phyloP scores from a whole-genome alignment of 306 rosid species.

The Gastrolobium bilobum region DNA sequence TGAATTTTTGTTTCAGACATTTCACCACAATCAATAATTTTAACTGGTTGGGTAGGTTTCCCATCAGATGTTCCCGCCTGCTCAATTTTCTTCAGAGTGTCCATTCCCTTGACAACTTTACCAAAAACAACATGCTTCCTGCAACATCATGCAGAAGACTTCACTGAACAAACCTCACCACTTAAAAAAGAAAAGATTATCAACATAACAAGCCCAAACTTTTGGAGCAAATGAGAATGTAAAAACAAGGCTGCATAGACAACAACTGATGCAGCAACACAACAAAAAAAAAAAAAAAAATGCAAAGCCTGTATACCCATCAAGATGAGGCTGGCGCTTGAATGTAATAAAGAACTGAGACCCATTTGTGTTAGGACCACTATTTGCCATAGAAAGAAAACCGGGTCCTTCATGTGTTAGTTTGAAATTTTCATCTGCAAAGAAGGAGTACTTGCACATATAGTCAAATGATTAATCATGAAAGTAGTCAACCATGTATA shows the following conservation, averaged over 20 bases:
- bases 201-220: constrained; percentile 12
- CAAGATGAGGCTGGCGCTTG: constrained; percentile 90
- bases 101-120: constrained; percentile 80
- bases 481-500: constrained; percentile 35
- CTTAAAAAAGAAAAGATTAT: constrained; percentile 15
- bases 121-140: constrained; percentile 99
- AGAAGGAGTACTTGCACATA: constrained; percentile 31
- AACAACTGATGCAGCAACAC: not conserved
- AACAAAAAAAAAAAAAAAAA: constrained; percentile 25
- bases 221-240: constrained; percentile 16
- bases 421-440: constrained; percentile 90
- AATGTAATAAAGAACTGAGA: constrained; percentile 94
- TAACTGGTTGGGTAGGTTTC: constrained; percentile 77
- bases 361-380: constrained; percentile 95
- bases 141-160: constrained; percentile 43
- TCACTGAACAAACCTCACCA: constrained; percentile 6
- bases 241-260: constrained; percentile 1
- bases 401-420: constrained; percentile 90
- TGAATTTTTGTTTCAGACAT: constrained; percentile 57
- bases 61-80: constrained; percentile 80
- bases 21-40: constrained; percentile 92
- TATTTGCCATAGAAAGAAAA: constrained; percentile 94
- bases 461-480: constrained; percentile 45
- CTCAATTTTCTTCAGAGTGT: constrained; percentile 85
- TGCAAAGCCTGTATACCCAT: constrained; percentile 69